Conservation (phyloP, 345 rosid genomes). For the Limnanthes douglasii region DNA sequence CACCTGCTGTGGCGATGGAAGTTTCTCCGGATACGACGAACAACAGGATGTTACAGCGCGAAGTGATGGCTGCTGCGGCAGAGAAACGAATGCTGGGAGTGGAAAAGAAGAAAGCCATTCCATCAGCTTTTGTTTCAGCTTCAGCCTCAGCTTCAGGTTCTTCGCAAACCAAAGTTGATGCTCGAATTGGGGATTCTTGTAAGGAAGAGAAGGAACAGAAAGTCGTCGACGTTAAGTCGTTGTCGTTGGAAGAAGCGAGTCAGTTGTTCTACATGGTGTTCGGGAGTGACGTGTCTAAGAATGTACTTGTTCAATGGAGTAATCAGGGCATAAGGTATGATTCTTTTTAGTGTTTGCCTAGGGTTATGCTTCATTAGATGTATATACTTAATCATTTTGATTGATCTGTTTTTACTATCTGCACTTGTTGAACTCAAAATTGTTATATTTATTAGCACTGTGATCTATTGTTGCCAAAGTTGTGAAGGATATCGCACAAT, state of each 20-base stretch:
- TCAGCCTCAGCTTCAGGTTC: conserved; percentile 16
- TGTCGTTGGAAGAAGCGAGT: conserved; percentile 31
- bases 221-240: conserved; percentile 7
- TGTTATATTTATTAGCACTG: no score
- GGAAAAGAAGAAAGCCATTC: no score
- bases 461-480: no score
- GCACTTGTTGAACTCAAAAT: no score
- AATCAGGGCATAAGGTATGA: conserved; percentile 92
- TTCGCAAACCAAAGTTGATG: conserved; percentile 8
- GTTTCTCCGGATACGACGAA: conserved; percentile 50
- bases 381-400: no score
- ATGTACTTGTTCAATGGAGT: conserved; percentile 82
- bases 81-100: conserved; percentile 62
- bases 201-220: conserved; percentile 16
- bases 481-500: no score
- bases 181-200: conserved; percentile 7
- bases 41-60: conserved; percentile 55
- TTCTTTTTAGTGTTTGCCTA: background rate
- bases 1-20: conserved; percentile 11
- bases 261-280: conserved; percentile 68
- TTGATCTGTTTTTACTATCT: no score
- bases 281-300: conserved; percentile 54
- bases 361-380: background rate
- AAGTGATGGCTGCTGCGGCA: conserved; percentile 96
- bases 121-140: no score